Base-by-base conservation (phyloP, 169 alveolate species). In the Cryptosporidium baileyi region DNA sequence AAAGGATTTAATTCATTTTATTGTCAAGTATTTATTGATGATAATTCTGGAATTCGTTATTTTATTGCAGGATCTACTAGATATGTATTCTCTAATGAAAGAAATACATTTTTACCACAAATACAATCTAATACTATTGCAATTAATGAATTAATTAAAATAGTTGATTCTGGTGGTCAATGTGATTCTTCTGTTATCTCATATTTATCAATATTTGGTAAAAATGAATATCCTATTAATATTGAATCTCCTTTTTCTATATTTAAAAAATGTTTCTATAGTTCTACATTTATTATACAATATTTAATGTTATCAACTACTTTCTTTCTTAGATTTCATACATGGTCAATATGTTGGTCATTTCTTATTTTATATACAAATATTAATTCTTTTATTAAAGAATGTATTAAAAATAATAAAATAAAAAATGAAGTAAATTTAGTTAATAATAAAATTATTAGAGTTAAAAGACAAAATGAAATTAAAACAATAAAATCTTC, bases 341-440 rank as follows among this genome's bases (percentile, higher is more conserved):
- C 82, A 13, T 74, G 65, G 65, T 74, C 82, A 9, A 36, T 51
- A 4, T 74, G 65, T 24, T 74, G 82, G 82, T 54, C 74, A 17
- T 40, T 36, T 36, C 40, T 74, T 22, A 74, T 74, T 13, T 5
- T 74, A 22, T 74, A 74, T 36, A 74, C 74, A 7, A 74, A 54
- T 28, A 24, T 57, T 19, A 19, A 19, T 17, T 26, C 61, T 22
- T 36, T 74, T 36, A 30, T 74, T 52, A 57, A 24, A 40, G 82
- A 74, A 15, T 40, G 32, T 15, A 19, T 51, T 1, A 19, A 61
- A 19, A 32, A 57, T 26, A 36, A 38, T 17, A 74, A 74, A 32
- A n/a, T 74, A 38, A 17, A 8, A 2, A 57, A 51, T n/a, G 67
- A 54, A 24, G 40, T 22, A 3, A 34, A 36, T 15, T 22, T 13